Evolutionary conservation across 495 filamentous ascomycete species (phyloP).

Genomic region (Xylaria sp.): DNA sequence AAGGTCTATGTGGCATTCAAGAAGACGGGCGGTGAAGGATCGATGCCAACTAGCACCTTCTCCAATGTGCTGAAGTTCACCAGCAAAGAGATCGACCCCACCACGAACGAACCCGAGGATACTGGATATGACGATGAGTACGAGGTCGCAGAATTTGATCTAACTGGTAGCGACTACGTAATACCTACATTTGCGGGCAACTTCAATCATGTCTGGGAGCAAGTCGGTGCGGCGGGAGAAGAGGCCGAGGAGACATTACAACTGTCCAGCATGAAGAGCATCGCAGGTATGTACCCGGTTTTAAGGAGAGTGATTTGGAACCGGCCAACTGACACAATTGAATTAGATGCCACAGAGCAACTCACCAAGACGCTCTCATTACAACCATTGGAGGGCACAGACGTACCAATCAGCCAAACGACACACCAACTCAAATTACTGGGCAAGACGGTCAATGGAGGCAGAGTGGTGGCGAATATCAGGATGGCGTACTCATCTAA

Average conservation of each 20-base stretch:
- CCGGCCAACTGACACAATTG: constrained; percentile 46
- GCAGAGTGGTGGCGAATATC: constrained; percentile 84
- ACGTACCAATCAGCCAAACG: constrained; percentile 82
- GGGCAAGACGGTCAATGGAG: constrained; percentile 92
- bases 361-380: constrained; percentile 84
- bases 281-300: constrained; percentile 72
- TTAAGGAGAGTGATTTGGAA: background rate
- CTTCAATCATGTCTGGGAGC: constrained; percentile 97
- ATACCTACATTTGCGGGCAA: constrained; percentile 91
- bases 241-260: constrained; percentile 92
- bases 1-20: constrained; percentile 96
- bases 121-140: constrained; percentile 96
- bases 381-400: constrained; percentile 92
- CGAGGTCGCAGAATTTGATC: constrained; percentile 92
- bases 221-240: constrained; percentile 85
- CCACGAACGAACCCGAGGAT: constrained; percentile 92
- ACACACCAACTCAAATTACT: constrained; percentile 96
- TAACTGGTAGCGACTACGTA: constrained; percentile 91
- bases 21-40: constrained; percentile 72
- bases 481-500: constrained; percentile 94
- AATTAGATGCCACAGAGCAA: constrained; percentile 91
- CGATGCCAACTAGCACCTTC: constrained; percentile 78
- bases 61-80: constrained; percentile 96
- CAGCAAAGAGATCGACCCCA: constrained; percentile 95
- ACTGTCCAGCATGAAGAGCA: constrained; percentile 87